Conservation (phyloP, 1,284 basidiomycete genomes). For the Sanguinoderma infundibulare region DNA sequence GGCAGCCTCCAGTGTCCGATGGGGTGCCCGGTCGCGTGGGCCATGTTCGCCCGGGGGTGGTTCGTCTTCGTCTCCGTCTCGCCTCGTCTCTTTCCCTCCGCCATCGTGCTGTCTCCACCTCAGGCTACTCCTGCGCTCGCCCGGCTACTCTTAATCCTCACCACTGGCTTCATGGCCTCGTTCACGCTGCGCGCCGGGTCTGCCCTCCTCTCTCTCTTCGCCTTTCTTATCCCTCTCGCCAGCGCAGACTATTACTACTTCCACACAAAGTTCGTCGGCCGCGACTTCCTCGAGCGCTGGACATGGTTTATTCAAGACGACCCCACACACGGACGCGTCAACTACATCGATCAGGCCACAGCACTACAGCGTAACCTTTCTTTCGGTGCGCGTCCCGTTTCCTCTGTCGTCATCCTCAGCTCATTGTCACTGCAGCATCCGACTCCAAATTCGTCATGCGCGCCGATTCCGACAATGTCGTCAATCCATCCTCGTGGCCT, state of each 20-base stretch:
- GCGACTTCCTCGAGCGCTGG: slow-evolving; percentile 50
- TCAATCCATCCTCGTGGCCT: slow-evolving; percentile 34
- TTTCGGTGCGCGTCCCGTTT: slow-evolving; percentile 17
- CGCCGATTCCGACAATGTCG: slow-evolving; percentile 45
- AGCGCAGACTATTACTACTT: slow-evolving; percentile 34
- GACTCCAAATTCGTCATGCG: slow-evolving; percentile 52
- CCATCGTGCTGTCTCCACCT: no score
- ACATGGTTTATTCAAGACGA: slow-evolving; percentile 52
- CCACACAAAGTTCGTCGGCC: slow-evolving; percentile 42
- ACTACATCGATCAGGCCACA: slow-evolving; percentile 49
- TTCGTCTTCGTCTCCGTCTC: slow-evolving; percentile 1
- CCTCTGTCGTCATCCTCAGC: neutral
- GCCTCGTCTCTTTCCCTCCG: no score
- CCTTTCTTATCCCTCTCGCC: slow-evolving; percentile 26
- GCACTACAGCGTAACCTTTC: slow-evolving; percentile 46
- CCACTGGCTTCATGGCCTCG: slow-evolving; percentile 15
- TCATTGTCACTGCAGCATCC: neutral
- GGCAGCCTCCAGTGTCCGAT: slow-evolving; percentile 16
- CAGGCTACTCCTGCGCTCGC: no score
- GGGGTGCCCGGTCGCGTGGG: slow-evolving; percentile 1
- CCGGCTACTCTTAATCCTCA: slow-evolving; percentile 26
- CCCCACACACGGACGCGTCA: slow-evolving; percentile 60
- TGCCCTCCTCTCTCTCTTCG: slow-evolving; percentile 22
- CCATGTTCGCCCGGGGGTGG: slow-evolving; percentile 1
- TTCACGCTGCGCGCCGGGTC: slow-evolving; percentile 34